Evolutionary conservation across 306 rosid species (phyloP).

Genomic region (Quillaja saponaria): DNA sequence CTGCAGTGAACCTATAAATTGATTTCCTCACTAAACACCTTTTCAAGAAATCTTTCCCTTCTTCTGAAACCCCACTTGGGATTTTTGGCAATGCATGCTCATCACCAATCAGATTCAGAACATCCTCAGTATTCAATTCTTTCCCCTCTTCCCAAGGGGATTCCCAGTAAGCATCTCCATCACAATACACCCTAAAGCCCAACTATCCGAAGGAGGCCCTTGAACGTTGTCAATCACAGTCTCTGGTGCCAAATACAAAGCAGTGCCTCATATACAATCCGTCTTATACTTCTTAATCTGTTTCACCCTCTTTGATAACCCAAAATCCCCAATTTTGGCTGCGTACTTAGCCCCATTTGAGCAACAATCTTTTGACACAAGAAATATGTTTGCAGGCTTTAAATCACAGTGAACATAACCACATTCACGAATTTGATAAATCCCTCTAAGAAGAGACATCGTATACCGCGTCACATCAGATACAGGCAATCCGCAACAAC

Average conservation of each 20-base stretch:
- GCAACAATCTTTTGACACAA: not conserved
- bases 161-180: not conserved
- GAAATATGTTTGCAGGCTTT: slow-evolving; percentile 10
- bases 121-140: not conserved
- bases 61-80: not conserved
- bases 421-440: not conserved
- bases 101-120: not conserved
- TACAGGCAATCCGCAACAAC: not conserved
- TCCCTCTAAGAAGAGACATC: not conserved
- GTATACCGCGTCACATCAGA: not conserved
- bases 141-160: not conserved
- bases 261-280: not conserved
- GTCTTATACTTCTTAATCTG: not conserved
- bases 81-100: not conserved
- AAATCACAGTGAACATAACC: slow-evolving; percentile 24
- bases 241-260: not conserved
- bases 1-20: too few relatives aligned
- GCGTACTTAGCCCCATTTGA: too few relatives aligned
- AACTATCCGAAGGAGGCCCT: not conserved
- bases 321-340: slow-evolving; percentile 9
- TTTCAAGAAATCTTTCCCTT: not conserved
- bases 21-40: not conserved
- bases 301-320: slow-evolving; percentile 2
- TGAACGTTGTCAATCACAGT: not conserved
- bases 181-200: not conserved